Evolutionary conservation across 192 early-diverging fungal species (phyloP).

Genomic region (Radiomyces spectabilis): DNA sequence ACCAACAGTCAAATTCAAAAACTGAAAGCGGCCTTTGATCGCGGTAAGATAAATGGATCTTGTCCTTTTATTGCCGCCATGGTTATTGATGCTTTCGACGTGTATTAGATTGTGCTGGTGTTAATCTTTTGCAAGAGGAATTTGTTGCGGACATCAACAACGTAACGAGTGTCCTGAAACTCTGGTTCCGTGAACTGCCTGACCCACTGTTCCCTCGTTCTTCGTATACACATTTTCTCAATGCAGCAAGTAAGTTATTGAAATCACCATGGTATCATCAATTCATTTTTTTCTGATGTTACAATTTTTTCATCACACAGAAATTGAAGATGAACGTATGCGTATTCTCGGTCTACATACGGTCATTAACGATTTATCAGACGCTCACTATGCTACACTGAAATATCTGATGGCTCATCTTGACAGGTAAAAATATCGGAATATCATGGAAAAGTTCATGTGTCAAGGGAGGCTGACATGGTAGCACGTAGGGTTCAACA

Average conservation of each 20-base stretch:
- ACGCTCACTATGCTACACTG: conserved; percentile 80
- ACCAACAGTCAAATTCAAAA: conserved; percentile 66
- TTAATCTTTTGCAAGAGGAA: conserved; percentile 55
- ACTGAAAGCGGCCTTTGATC: conserved; percentile 65
- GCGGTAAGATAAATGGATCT: conserved; percentile 37
- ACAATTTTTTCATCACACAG: conserved; percentile 24
- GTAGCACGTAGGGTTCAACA: conserved; percentile 66
- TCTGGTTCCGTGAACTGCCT: conserved; percentile 93
- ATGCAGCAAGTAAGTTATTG: conserved; percentile 57
- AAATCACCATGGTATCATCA: background rate
- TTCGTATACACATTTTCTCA: conserved; percentile 61
- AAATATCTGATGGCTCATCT: conserved; percentile 76
- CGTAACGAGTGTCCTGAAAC: conserved; percentile 79
- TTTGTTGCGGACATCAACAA: conserved; percentile 71
- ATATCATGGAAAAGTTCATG: too few relatives aligned
- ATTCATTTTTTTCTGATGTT: background rate
- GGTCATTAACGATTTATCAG: conserved; percentile 65
- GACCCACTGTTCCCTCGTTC: conserved; percentile 72
- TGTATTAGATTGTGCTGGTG: conserved; percentile 47
- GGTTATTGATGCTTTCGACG: too few relatives aligned
- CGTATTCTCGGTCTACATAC: conserved; percentile 66
- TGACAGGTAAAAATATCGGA: conserved; percentile 67
- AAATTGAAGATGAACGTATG: conserved; percentile 52
- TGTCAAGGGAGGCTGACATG: too few relatives aligned
- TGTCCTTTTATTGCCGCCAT: too few relatives aligned